Evolutionary conservation across 768 basidiomycete genomes (phyloP).

Genomic region (Lyophyllum atratum): DNA sequence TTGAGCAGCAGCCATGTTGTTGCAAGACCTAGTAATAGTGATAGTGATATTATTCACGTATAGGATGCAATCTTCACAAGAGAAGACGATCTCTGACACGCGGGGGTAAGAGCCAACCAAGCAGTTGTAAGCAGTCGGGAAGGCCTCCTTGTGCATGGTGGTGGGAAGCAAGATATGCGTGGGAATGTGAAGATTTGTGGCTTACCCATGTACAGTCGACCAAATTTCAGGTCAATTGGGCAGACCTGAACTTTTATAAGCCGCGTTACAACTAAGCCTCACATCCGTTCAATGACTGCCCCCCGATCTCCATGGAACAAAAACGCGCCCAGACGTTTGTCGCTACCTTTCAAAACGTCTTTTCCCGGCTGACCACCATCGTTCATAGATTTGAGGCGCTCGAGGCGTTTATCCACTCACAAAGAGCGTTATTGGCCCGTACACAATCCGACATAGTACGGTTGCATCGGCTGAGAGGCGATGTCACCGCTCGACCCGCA

Average conservation of each 20-base stretch:
- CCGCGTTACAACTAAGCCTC: not conserved
- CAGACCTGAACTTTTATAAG: not conserved
- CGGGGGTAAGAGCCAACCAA: too few relatives aligned
- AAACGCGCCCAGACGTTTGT: constrained; percentile 41
- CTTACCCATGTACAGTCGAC: not conserved
- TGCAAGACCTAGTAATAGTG: too few relatives aligned
- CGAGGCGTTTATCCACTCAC: constrained; percentile 62
- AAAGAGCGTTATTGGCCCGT: constrained; percentile 57
- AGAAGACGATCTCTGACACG: too few relatives aligned
- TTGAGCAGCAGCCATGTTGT: not conserved
- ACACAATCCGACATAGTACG: constrained; percentile 65
- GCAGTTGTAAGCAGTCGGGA: too few relatives aligned
- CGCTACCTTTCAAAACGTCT: too few relatives aligned
- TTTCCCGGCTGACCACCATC: too few relatives aligned
- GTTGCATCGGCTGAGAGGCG: too few relatives aligned
- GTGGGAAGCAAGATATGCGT: constrained; percentile 6
- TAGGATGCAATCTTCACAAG: too few relatives aligned
- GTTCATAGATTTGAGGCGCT: constrained; percentile 71
- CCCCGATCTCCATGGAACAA: constrained; percentile 34
- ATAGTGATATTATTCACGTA: too few relatives aligned
- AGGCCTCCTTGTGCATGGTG: too few relatives aligned
- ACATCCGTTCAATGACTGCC: too few relatives aligned
- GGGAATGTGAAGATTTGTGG: constrained; percentile 7
- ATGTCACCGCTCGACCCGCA: constrained; percentile 37
- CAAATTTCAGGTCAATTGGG: too few relatives aligned